Percentiles rank a stretch among this genome's conserved stretches.
phyloP scores from a whole-genome alignment of 108 stramenopile species.

The Pseudonitzschia multistriata region DNA sequence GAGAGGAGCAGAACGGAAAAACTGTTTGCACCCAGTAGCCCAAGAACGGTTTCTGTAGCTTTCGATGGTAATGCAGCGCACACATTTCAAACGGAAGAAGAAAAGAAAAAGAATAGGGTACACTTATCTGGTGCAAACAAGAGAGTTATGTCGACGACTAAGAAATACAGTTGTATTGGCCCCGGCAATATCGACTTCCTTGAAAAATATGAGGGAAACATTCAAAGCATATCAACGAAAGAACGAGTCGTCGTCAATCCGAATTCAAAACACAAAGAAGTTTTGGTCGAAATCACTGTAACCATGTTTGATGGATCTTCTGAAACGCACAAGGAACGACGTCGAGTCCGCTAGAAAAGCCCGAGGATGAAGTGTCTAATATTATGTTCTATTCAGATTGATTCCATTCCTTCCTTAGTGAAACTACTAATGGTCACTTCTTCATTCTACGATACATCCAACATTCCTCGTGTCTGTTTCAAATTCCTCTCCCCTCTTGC shows the following conservation, averaged over 20 bases:
- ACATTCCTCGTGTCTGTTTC: too few species aligned
- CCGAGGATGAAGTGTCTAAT: too few species aligned
- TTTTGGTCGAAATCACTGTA: not conserved
- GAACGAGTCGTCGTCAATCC: conserved; percentile 3
- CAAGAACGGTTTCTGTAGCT: too few species aligned
- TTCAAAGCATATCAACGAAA: not conserved
- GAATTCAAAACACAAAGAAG: not conserved
- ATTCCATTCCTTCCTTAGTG: too few species aligned
- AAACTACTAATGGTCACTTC: too few species aligned
- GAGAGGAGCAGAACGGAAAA: too few species aligned
- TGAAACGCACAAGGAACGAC: not conserved
- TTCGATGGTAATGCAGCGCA: not conserved
- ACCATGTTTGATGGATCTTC: not conserved
- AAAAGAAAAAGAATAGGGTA: not conserved
- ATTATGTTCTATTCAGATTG: too few species aligned
- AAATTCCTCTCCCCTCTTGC: too few species aligned
- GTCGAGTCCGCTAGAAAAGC: too few species aligned
- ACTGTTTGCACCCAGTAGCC: too few species aligned
- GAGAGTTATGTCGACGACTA: not conserved
- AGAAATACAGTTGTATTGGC: not conserved
- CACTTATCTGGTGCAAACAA: not conserved
- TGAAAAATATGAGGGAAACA: not conserved
- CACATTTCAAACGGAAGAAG: not conserved
- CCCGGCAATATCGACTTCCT: not conserved
- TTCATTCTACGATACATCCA: too few species aligned